These are phyloP conservation scores for Pichia exigua DNA, from an alignment of 805 yeast species.

Conservation along the genomic window DNA sequence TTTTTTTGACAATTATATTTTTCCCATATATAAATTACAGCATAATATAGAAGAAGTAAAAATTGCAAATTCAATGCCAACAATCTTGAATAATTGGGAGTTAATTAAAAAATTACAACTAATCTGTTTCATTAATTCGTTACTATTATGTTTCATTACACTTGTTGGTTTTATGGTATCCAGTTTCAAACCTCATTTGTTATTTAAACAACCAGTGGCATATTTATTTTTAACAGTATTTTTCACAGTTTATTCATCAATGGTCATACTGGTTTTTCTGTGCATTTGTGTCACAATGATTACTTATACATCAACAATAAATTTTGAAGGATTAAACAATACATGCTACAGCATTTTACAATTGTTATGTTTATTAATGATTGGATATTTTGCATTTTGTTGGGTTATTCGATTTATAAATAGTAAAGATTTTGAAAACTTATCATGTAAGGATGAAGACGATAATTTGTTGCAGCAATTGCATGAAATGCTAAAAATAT, in stretches of 20 bases:
- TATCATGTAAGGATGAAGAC: not conserved
- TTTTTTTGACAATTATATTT: slow-evolving; percentile 10
- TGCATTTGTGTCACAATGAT: not conserved
- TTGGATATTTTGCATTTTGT: not conserved
- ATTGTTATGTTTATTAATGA: not conserved
- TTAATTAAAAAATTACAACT: slow-evolving; percentile 4
- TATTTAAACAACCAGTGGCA: not conserved
- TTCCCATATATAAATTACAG: slow-evolving; percentile 8
- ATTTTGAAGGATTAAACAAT: slow-evolving; percentile 3
- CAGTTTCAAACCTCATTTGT: not conserved
- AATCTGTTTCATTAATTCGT: slow-evolving; percentile 2
- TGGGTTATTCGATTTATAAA: not conserved
- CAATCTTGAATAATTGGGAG: slow-evolving; percentile 3
- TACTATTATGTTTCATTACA: not conserved
- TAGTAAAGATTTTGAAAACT: not conserved
- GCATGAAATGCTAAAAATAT: not conserved
- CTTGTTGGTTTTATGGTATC: not conserved
- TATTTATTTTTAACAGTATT: not conserved
- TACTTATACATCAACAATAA: slow-evolving; percentile 1
- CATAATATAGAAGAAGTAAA: not conserved
- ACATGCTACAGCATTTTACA: slow-evolving; percentile 1
- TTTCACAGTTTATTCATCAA: not conserved
- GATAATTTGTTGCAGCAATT: not conserved
- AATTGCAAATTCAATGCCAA: slow-evolving; percentile 1
- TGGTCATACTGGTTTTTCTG: not conserved